A percentile compares a stretch with the other conserved stretches of the same genome.
phyloP scores from a whole-genome alignment of 345 rosid species.

The Rhizophora apiculata region DNA sequence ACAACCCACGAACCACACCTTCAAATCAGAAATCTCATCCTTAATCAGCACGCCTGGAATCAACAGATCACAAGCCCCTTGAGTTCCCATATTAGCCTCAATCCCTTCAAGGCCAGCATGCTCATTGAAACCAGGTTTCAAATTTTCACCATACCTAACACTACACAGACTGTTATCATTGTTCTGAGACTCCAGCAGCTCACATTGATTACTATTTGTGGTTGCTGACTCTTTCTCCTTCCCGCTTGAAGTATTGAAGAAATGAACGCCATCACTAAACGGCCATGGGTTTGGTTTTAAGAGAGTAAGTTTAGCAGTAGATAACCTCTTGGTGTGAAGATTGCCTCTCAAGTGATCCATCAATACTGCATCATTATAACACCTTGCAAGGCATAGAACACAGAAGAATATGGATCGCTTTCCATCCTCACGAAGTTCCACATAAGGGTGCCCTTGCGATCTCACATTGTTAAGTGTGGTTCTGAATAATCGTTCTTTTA shows the following conservation, averaged over 20 bases:
- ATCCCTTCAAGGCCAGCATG: constrained; percentile 18
- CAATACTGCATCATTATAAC: constrained; percentile 73
- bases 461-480: constrained; percentile 59
- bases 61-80: constrained; percentile 29
- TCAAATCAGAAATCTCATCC: constrained; percentile 56
- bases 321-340: constrained; percentile 68
- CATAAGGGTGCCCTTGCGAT: constrained; percentile 68
- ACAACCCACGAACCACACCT: constrained; percentile 50
- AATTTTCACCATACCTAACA: constrained; percentile 44
- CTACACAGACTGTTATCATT: constrained; percentile 44
- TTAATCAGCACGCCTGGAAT: constrained; percentile 55
- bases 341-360: constrained; percentile 73
- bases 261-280: constrained; percentile 76
- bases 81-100: constrained; percentile 17
- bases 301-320: constrained; percentile 70
- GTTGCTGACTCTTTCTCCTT: constrained; percentile 25
- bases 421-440: constrained; percentile 80
- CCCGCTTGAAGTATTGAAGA: constrained; percentile 55
- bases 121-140: constrained; percentile 8
- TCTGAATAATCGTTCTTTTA: constrained; percentile 68
- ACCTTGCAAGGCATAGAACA: constrained; percentile 77
- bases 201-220: constrained; percentile 19
- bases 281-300: constrained; percentile 83
- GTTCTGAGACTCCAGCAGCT: constrained; percentile 28
- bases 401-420: constrained; percentile 71